Percentiles rank a stretch among this genome's conserved stretches.
phyloP scores from a whole-genome alignment of 2,329 filamentous ascomycete species.

The Claviceps quebecensis region DNA sequence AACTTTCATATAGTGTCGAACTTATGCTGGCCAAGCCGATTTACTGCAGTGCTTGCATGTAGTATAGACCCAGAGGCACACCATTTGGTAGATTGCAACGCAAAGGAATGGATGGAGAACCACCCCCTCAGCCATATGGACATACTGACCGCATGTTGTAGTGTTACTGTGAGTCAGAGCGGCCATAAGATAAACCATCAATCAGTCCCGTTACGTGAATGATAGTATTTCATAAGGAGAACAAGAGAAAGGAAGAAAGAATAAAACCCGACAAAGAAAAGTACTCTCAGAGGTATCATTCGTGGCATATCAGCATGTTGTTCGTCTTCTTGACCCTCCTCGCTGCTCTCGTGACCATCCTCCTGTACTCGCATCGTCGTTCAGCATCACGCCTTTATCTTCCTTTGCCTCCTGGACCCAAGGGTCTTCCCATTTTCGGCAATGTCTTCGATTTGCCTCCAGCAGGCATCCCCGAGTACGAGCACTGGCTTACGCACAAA shows the following conservation, averaged over 20 bases:
- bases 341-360: not conserved
- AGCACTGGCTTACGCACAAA: constrained; percentile 6
- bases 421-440: constrained; percentile 4
- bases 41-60: too few relatives aligned
- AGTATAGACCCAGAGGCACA: too few relatives aligned
- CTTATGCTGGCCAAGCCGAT: too few relatives aligned
- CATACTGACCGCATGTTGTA: too few relatives aligned
- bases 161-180: too few relatives aligned
- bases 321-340: not conserved
- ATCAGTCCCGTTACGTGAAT: too few relatives aligned
- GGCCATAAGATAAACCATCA: too few relatives aligned
- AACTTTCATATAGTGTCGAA: too few relatives aligned
- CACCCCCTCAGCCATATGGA: too few relatives aligned
- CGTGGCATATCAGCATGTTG: not conserved
- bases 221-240: not conserved
- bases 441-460: constrained; percentile 4
- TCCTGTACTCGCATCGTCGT: not conserved
- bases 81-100: too few relatives aligned
- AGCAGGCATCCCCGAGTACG: not conserved
- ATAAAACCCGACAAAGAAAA: not conserved
- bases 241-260: not conserved
- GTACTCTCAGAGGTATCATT: too few relatives aligned
- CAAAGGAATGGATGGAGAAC: too few relatives aligned
- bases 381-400: not conserved
- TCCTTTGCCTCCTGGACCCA: constrained; percentile 6